Evolutionary conservation across 1,139 yeast genomes (phyloP).

Genomic region (Yamadazyma sp.): DNA sequence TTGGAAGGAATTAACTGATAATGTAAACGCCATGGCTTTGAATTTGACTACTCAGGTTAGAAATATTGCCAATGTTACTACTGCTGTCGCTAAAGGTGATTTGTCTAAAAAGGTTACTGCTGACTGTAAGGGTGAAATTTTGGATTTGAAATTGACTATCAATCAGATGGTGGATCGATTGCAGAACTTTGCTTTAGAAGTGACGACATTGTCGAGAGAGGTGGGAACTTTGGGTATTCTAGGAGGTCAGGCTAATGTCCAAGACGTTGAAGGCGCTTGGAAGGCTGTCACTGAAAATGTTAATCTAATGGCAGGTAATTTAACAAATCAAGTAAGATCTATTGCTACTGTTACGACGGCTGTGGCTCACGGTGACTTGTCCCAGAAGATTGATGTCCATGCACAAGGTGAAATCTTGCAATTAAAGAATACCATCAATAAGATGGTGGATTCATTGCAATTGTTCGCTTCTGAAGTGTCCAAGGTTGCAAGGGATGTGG

Average conservation of each 20-base stretch:
- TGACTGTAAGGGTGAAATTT: constrained; percentile 84
- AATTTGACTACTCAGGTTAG: constrained; percentile 85
- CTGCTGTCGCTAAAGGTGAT: constrained; percentile 92
- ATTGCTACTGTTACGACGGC: constrained; percentile 92
- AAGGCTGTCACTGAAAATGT: constrained; percentile 88
- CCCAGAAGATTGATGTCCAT: constrained; percentile 84
- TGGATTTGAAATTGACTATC: constrained; percentile 77
- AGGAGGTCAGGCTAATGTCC: constrained; percentile 91
- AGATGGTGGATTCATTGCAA: constrained; percentile 90
- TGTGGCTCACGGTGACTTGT: constrained; percentile 86
- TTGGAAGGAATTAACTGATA: constrained; percentile 86
- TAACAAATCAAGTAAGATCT: constrained; percentile 85
- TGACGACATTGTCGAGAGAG: constrained; percentile 81
- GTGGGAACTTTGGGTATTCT: constrained; percentile 88
- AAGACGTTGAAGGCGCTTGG: constrained; percentile 94
- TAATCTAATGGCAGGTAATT: constrained; percentile 84
- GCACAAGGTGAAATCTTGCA: constrained; percentile 87
- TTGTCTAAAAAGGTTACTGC: constrained; percentile 84
- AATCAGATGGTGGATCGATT: constrained; percentile 86
- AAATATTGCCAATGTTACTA: constrained; percentile 86
- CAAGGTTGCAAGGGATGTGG: constrained; percentile 88
- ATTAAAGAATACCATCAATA: constrained; percentile 75
- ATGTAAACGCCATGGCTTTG: constrained; percentile 88
- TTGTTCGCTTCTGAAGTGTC: constrained; percentile 87
- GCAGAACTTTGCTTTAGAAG: constrained; percentile 86